Evolutionary conservation across 331 rosid species (phyloP), one percentile per base, ranked within the genome.

Genomic region (Spiraea crenata): DNA sequence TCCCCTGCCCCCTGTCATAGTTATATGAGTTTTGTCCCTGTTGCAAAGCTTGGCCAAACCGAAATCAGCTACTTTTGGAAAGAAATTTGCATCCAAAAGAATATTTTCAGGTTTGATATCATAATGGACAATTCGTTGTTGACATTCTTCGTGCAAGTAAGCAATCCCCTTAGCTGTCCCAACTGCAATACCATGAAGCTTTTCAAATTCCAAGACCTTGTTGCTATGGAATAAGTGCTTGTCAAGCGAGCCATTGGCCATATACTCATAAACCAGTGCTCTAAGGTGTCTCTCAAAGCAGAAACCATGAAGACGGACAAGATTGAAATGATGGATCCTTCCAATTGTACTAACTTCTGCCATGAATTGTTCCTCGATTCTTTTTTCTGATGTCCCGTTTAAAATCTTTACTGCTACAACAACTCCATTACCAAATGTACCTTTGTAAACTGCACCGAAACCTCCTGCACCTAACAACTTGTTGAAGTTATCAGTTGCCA

Each of bases 371-470:
- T 58, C 45, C 45, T 37, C 6, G 7, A 15, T 37, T 37, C 64
- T 58, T 44, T 58, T 15, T 10, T 2, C 44, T 0, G 45, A 37
- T 42, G 20, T 58, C 20, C 44, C 3, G 1, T 48, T 17, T 9
- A 80, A 61, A 71, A 84, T 83, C 64, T 84, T 82, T 31, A 82
- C 92, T 2, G 86, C 86, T 0, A 80, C 83, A 3, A 45, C 45
- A 5, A 54, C 65, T 31, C 80, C 86, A 14, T 78, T 69, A 12
- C 68, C 20, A 7, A 78, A 74, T 3, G 31, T 3, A 5, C 89
- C 89, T 45, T 82, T 74, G 14, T 80, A 84, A 47, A 84, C 89
- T 7, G 74, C 19, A n/a, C 92, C 85, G 20, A 78, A 87, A 7
- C 86, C 82, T 54, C 89, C 92, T 12, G 86, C 75, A 0, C 89